Conservation (phyloP, 495 filamentous ascomycete species). For the Penicillium canescens region DNA sequence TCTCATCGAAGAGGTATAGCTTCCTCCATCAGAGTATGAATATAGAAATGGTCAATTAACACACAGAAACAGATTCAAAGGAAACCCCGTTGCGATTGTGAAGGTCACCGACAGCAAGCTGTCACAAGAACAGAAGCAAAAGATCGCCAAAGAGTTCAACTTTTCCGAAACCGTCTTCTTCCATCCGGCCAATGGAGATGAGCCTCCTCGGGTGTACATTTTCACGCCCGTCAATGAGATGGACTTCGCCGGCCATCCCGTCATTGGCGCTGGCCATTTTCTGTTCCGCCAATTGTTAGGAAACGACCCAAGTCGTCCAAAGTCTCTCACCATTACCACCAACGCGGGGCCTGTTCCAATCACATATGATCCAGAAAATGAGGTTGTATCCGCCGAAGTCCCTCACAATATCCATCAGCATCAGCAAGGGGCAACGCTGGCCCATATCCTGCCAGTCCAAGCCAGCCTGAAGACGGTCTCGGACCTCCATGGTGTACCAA, state of each 20-base stretch:
- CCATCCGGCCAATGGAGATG: constrained; percentile 34
- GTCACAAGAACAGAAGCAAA: constrained; percentile 57
- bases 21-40: too few relatives aligned
- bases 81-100: constrained; percentile 71
- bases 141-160: constrained; percentile 70
- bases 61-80: constrained; percentile 42
- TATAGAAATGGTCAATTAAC: neutral
- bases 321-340: constrained; percentile 41
- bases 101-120: constrained; percentile 44
- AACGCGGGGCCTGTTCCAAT: constrained; percentile 59
- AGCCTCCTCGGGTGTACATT: constrained; percentile 54
- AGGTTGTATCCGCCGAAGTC: constrained; percentile 49
- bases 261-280: constrained; percentile 61
- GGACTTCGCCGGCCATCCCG: constrained; percentile 72
- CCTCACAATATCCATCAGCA: constrained; percentile 66
- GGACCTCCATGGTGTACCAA: constrained; percentile 13
- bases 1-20: constrained; percentile 43
- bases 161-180: constrained; percentile 74
- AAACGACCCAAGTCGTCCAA: constrained; percentile 7
- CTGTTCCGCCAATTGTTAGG: constrained; percentile 32
- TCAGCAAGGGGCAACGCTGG: constrained; percentile 15
- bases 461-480: constrained; percentile 3
- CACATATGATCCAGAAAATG: constrained; percentile 30
- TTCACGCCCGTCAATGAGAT: constrained; percentile 61
- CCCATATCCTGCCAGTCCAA: constrained; percentile 29